Base-by-base conservation (phyloP, 495 filamentous ascomycete genomes). In the Xylaria cubensis region DNA sequence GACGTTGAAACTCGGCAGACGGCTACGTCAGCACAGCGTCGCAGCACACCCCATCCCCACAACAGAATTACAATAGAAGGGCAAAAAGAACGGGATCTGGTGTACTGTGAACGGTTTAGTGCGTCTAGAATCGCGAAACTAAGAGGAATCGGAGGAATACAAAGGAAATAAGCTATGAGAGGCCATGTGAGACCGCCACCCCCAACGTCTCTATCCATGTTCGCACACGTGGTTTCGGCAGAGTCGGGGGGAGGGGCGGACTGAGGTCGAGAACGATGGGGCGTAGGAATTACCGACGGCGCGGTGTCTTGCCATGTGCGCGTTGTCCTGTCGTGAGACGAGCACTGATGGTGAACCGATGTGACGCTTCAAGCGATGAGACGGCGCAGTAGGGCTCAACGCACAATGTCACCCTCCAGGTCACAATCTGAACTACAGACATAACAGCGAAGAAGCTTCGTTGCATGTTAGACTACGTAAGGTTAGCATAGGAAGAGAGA, bases 301-400 rank as follows among this genome's bases (percentile, higher is more conserved):
- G 65, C 65, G 65, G 65, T 42, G 34, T 41, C 65, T 67, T 67
- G 65, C 65, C 65, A 67, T 67, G 34, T 61, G 58, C 10, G n/a
- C 6, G 12, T 9, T 59, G 13, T 34, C 32, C 19, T 24, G n/a
- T 24, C 48, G 48, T 24, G 50, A 42, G 10, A 51, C 34, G 51
- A 50, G 32, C 34, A 41, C n/a, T 67, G 50, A 56, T 10, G 19
- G 21, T 6, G n/a, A 12, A 7, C 26, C n/a, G 19, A 56, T 41
- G 36, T n/a, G 44, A 53, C 32, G 12, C 32, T 12, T 36, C 46
- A 56, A 15, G 65, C 36, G 29, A 56, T 67, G 2, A 67, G 50
- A 56, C 34, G 65, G 65, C 65, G 36, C 50, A 67, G 36, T 67
- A 67, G 65, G 65, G 48, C 65, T 67, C 29, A 42, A 46, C 29